Conservation (phyloP, 805 yeast genomes). For the Peterozyma toletana region DNA sequence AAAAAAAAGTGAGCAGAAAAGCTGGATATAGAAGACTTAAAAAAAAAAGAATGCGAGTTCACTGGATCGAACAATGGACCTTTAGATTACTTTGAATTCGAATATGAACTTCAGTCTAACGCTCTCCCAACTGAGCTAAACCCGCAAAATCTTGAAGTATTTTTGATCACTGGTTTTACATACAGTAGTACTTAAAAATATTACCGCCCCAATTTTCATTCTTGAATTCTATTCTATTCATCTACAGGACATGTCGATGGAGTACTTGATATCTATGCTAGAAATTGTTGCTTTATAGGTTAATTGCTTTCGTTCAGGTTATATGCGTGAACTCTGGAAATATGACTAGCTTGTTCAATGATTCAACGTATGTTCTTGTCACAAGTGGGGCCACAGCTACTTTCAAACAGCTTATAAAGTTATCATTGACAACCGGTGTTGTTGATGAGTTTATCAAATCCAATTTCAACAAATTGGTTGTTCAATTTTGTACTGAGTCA, state of each 20-base stretch:
- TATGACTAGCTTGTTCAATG: no score
- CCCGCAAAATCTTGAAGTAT: conserved; percentile 3
- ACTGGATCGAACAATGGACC: conserved; percentile 10
- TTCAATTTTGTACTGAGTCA: conserved; percentile 54
- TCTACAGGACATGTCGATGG: no score
- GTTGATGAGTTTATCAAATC: conserved; percentile 22
- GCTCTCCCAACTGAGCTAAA: conserved; percentile 11
- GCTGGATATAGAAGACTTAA: background rate
- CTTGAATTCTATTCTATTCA: no score
- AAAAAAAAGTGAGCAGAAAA: no score
- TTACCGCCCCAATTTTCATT: no score
- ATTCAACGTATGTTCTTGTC: conserved; percentile 31
- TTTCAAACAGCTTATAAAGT: conserved; percentile 50
- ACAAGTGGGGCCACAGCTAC: conserved; percentile 93
- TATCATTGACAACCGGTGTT: conserved; percentile 28
- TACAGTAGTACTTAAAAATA: no score
- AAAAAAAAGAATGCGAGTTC: conserved; percentile 6
- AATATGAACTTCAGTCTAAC: conserved; percentile 9
- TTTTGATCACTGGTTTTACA: no score
- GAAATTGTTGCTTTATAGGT: no score
- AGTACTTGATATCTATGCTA: no score
- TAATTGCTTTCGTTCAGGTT: no score
- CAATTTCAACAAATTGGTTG: conserved; percentile 33
- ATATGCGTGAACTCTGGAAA: no score
- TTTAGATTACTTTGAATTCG: conserved; percentile 5